Base-by-base conservation (phyloP, 768 basidiomycete species). In the Lentinula aciculospora region DNA sequence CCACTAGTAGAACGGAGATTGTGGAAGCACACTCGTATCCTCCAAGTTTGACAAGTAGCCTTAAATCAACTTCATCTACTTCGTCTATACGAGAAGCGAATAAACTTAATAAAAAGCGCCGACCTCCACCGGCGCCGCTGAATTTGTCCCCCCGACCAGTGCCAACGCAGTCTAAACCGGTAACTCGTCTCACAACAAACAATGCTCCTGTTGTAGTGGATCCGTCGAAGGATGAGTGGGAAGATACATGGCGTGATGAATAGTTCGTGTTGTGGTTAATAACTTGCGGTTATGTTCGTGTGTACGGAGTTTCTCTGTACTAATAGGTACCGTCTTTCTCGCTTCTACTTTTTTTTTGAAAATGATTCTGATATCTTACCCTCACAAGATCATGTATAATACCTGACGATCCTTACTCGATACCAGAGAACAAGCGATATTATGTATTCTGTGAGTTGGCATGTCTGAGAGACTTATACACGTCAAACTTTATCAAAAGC, bases 1-100 rank as follows among this genome's bases (percentile, higher is more conserved):
- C 74, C 9, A 71, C 70, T 32, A 71, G 72, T 67, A 69, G n/a
- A 62, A 60, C 23, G 50, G 68, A 68, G 48, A 61, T 66, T n/a
- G 64, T 68, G 12, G 74, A 74, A 1, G 57, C 69, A 32, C 83
- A 86, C 62, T 76, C 81, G 25, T 88, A 89, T 65, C 88, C 88
- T 29, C 88, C 88, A 13, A 81, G 77, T 61, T 71, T 76, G 23
- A 68, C 74, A 17, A 75, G 71, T 59, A 76, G 78, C 62, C 64
- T 75, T 39, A 68, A 78, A 1, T 75, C 72, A 4, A 63, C 74
- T 4, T 68, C 70, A 40, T 65, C 74, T 17, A 62, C 68, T 31
- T 66, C 72, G 15, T 63, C 70, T 64, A 68, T 66, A 2, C 34
- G 70, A 69, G 57, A 74, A 64, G 59, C 74, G 28, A 64, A 37